These are phyloP conservation scores for Musa balbisiana DNA, from an alignment of 202 grass and related monocot species.

Conservation along the genomic window DNA sequence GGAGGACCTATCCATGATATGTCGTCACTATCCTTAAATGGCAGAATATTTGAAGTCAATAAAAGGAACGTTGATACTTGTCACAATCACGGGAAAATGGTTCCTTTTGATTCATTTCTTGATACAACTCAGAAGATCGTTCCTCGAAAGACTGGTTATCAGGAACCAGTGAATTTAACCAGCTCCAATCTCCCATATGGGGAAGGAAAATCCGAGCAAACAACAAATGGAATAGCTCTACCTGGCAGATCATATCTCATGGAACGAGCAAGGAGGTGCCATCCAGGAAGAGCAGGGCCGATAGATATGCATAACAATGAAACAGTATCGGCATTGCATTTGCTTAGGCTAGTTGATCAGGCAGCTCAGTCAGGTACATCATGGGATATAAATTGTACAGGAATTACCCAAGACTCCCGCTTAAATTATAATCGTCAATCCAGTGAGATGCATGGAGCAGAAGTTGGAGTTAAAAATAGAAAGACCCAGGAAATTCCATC, in stretches of 20 bases:
- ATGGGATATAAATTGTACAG: slow-evolving; percentile 26
- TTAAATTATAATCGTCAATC: slow-evolving; percentile 21
- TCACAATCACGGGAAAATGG: slow-evolving; percentile 22
- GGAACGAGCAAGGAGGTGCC: slow-evolving; percentile 25
- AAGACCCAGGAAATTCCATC: slow-evolving; percentile 18
- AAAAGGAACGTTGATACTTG: slow-evolving; percentile 19
- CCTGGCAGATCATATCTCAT: slow-evolving; percentile 17
- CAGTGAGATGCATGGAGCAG: slow-evolving; percentile 21
- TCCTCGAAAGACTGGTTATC: not conserved
- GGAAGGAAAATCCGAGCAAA: slow-evolving; percentile 23
- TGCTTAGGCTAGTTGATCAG: slow-evolving; percentile 61
- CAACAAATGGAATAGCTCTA: slow-evolving; percentile 22
- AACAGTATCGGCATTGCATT: slow-evolving; percentile 43
- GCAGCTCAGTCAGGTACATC: slow-evolving; percentile 26
- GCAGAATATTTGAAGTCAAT: slow-evolving; percentile 30
- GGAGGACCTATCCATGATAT: slow-evolving; percentile 21
- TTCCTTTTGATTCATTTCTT: slow-evolving; percentile 29
- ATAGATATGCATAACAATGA: slow-evolving; percentile 37
- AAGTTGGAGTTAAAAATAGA: slow-evolving; percentile 17
- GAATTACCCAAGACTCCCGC: not conserved
- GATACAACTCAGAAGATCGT: not conserved
- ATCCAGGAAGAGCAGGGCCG: slow-evolving; percentile 28
- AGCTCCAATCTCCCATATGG: slow-evolving; percentile 5
- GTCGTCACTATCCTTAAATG: slow-evolving; percentile 10
- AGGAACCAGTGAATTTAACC: slow-evolving; percentile 12